phyloP scores from a whole-genome alignment of 495 filamentous ascomycete species.

The Aspergillus conjunctus region DNA sequence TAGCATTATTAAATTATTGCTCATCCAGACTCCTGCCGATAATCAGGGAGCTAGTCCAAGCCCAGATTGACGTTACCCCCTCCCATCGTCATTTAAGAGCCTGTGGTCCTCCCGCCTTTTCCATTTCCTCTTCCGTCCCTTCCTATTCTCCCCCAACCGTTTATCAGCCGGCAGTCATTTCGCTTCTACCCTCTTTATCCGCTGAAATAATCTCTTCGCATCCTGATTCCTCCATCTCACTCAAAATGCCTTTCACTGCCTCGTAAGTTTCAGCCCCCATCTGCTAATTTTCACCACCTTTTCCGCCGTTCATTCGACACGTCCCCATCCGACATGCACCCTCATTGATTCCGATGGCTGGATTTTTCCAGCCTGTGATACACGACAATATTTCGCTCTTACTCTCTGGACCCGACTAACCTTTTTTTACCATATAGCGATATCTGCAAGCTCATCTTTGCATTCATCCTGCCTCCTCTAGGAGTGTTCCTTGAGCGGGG shows the following conservation, averaged over 20 bases:
- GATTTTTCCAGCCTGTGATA: background rate
- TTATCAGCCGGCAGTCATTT: background rate
- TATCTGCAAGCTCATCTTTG: conserved; percentile 90
- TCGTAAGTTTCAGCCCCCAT: conserved; percentile 49
- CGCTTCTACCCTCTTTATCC: background rate
- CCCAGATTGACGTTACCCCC: background rate
- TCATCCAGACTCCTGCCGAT: conserved; percentile 1
- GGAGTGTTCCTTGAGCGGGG: conserved; percentile 92
- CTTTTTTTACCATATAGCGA: conserved; percentile 54
- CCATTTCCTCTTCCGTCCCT: background rate
- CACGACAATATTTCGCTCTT: background rate
- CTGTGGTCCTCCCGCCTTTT: background rate
- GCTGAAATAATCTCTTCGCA: background rate
- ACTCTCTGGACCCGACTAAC: conserved; percentile 4
- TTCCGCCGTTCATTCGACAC: no score
- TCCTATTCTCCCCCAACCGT: background rate
- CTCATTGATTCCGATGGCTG: background rate
- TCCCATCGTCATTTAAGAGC: conserved; percentile 1
- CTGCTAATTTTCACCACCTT: background rate
- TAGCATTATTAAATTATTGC: background rate
- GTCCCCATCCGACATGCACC: background rate
- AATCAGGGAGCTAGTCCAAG: background rate
- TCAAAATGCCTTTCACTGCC: conserved; percentile 65
- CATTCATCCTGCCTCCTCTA: conserved; percentile 83
- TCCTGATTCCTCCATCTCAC: background rate